Percentiles rank a stretch among this genome's conserved stretches.
These are phyloP conservation scores for Panaeolus cyanescens DNA, from an alignment of 768 basidiomycete genomes.

Conservation along the genomic window DNA sequence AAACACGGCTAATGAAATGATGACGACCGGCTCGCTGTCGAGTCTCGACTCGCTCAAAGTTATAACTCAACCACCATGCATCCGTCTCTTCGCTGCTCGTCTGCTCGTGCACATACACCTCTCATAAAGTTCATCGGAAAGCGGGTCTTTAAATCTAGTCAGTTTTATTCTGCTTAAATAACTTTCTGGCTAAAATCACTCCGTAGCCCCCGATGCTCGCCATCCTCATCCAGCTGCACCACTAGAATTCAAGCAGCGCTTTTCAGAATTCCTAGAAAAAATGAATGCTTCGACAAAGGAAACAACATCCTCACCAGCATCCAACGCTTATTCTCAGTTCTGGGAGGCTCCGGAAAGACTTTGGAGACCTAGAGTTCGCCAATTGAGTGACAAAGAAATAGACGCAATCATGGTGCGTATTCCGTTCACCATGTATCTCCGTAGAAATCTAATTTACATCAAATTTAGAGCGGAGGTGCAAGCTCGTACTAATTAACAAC, in stretches of 20 bases:
- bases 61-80: conserved; percentile 17
- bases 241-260: conserved; percentile 54
- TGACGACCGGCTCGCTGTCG: neutral
- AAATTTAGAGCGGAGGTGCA: conserved; percentile 72
- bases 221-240: conserved; percentile 71
- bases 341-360: conserved; percentile 70
- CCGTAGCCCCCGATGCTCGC: conserved; percentile 36
- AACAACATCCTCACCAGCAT: conserved; percentile 11
- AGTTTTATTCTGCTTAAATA: conserved; percentile 14
- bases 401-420: conserved; percentile 63
- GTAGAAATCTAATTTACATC: neutral
- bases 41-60: neutral
- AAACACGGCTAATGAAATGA: conserved; percentile 6
- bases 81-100: conserved; percentile 27
- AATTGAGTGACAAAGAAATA: conserved; percentile 60
- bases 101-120: conserved; percentile 52
- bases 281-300: conserved; percentile 26
- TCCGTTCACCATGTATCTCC: neutral
- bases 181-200: neutral
- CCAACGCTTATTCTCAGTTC: conserved; percentile 42
- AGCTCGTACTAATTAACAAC: conserved; percentile 53
- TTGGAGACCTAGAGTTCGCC: conserved; percentile 51
- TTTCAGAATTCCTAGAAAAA: conserved; percentile 44
- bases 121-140: conserved; percentile 67
- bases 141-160: conserved; percentile 51